Conservation (phyloP, 176 grass and related monocot species). For the Saccharum spontaneum region DNA sequence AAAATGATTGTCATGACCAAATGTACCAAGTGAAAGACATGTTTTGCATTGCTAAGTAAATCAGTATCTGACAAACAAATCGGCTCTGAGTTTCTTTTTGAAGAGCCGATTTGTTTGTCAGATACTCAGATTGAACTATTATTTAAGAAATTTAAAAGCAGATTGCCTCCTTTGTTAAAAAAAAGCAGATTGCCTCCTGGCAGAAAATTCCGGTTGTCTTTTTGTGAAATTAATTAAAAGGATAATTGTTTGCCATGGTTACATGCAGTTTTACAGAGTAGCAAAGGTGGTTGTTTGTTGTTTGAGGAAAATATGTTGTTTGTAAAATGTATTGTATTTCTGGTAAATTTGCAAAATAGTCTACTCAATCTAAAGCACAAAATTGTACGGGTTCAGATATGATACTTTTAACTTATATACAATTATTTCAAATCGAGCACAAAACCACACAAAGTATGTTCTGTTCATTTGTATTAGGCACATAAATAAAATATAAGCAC, state of each 20-base stretch:
- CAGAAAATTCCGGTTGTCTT: not conserved
- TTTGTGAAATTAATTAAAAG: not conserved
- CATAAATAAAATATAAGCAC: not conserved
- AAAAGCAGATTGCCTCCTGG: conserved; percentile 13
- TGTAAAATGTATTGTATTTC: not conserved
- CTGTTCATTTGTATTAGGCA: not conserved
- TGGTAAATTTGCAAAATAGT: conserved; percentile 12
- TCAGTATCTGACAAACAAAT: conserved; percentile 11
- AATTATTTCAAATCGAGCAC: not conserved
- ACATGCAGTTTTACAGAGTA: not conserved
- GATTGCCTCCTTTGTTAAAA: not conserved
- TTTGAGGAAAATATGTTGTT: not conserved
- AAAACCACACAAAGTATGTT: not conserved
- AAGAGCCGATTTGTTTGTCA: not conserved
- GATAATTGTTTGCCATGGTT: not conserved
- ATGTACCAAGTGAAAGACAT: conserved; percentile 30
- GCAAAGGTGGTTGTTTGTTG: not conserved
- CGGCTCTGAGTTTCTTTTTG: conserved; percentile 1
- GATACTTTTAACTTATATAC: not conserved
- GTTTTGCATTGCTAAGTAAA: conserved; percentile 8
- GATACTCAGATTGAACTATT: conserved; percentile 9
- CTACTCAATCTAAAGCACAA: conserved; percentile 10
- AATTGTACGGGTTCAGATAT: not conserved
- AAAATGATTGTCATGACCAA: conserved; percentile 33
- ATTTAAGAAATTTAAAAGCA: conserved; percentile 8